A percentile compares a stretch with the other conserved stretches of the same genome.
phyloP scores from a whole-genome alignment of 768 basidiomycete species.

The Tephrocybe sp. region DNA sequence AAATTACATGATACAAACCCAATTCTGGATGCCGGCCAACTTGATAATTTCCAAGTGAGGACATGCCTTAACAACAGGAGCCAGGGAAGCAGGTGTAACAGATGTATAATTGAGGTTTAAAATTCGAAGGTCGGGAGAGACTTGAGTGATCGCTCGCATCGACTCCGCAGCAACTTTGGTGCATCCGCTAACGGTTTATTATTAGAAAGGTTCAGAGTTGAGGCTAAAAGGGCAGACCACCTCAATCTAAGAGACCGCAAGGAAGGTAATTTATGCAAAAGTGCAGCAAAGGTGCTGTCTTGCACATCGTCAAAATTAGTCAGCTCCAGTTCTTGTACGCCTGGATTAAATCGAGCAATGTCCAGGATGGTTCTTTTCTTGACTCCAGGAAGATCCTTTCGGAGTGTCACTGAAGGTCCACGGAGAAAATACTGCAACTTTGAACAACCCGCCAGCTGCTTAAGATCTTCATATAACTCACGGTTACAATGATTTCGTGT shows the following conservation, averaged over 20 bases:
- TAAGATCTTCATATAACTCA: constrained; percentile 25
- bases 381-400: constrained; percentile 52
- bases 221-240: constrained; percentile 31
- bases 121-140: constrained; percentile 41
- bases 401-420: constrained; percentile 48
- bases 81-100: constrained; percentile 47
- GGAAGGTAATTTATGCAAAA: constrained; percentile 42
- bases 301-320: constrained; percentile 50
- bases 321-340: constrained; percentile 49
- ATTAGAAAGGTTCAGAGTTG: neutral
- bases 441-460: neutral
- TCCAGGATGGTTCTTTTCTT: constrained; percentile 47
- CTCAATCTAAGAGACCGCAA: constrained; percentile 53
- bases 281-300: constrained; percentile 50
- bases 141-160: constrained; percentile 38
- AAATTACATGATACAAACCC: constrained; percentile 40
- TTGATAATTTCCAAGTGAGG: constrained; percentile 54
- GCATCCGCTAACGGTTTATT: constrained; percentile 48
- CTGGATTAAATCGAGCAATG: constrained; percentile 34
- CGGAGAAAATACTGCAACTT: constrained; percentile 54
- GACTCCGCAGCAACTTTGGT: constrained; percentile 54
- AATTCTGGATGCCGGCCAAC: constrained; percentile 58
- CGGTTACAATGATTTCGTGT: constrained; percentile 56
- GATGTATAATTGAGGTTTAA: constrained; percentile 66
- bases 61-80: constrained; percentile 37